Conservation (phyloP, 1,139 yeast species). For the Saccharomycopsis hybrid region DNA sequence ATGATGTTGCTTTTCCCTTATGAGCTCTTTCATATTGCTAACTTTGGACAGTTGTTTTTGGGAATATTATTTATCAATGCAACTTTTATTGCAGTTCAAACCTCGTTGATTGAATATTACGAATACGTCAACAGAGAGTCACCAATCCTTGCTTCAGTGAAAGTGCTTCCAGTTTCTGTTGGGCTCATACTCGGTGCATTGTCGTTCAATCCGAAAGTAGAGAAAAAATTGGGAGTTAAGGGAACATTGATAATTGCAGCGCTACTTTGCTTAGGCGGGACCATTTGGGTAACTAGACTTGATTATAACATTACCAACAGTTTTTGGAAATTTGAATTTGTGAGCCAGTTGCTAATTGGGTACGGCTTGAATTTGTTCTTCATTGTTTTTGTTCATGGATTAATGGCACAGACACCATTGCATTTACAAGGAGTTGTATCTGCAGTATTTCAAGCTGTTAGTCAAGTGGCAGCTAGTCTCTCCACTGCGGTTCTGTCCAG, state of each 20-base stretch:
- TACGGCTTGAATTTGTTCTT: slow-evolving; percentile 23
- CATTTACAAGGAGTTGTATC: slow-evolving; percentile 31
- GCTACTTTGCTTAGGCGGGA: slow-evolving; percentile 22
- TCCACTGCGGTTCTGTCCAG: slow-evolving; percentile 22
- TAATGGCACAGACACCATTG: slow-evolving; percentile 28
- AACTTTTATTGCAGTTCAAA: slow-evolving; percentile 21
- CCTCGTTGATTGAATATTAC: slow-evolving; percentile 20
- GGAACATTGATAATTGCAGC: slow-evolving; percentile 23
- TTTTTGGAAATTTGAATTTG: slow-evolving; percentile 30
- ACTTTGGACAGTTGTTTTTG: slow-evolving; percentile 9
- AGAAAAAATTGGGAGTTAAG: slow-evolving; percentile 10
- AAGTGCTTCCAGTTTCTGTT: slow-evolving; percentile 26
- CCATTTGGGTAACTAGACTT: slow-evolving; percentile 26
- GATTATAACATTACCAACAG: slow-evolving; percentile 21
- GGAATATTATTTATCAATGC: slow-evolving; percentile 20
- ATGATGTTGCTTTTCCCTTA: slow-evolving; percentile 11
- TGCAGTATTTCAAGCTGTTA: slow-evolving; percentile 29
- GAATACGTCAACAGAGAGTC: slow-evolving; percentile 22
- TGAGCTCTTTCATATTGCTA: slow-evolving; percentile 8
- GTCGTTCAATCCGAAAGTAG: slow-evolving; percentile 20
- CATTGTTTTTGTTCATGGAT: slow-evolving; percentile 23
- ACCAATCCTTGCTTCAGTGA: slow-evolving; percentile 28
- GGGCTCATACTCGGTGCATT: slow-evolving; percentile 25
- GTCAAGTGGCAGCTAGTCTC: slow-evolving; percentile 25
- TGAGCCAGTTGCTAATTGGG: slow-evolving; percentile 26